Evolutionary conservation across 2,329 filamentous ascomycete genomes (phyloP).

Genomic region (Fusarium pininemorale): DNA sequence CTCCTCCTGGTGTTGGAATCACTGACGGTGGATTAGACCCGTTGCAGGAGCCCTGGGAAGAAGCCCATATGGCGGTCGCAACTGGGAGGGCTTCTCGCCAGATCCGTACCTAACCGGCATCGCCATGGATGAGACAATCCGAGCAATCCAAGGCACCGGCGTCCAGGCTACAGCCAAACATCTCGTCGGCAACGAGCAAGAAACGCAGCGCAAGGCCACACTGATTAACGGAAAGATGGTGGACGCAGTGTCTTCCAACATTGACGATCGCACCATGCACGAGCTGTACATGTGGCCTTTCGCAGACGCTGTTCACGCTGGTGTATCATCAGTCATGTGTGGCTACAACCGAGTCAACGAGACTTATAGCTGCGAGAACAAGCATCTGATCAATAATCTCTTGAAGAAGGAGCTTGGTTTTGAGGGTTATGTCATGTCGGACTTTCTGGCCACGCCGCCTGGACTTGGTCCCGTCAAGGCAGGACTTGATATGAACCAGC

Average conservation of each 20-base stretch:
- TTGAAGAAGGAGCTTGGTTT: conserved; percentile 71
- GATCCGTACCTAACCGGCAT: conserved; percentile 75
- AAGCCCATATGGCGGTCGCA: conserved; percentile 61
- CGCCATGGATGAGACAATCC: conserved; percentile 48
- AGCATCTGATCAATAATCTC: conserved; percentile 74
- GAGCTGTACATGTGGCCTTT: conserved; percentile 55
- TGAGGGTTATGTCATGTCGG: conserved; percentile 72
- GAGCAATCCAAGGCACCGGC: conserved; percentile 47
- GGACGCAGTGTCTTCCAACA: conserved; percentile 51
- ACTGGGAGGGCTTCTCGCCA: conserved; percentile 71
- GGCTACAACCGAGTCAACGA: conserved; percentile 83
- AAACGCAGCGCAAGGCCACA: conserved; percentile 44
- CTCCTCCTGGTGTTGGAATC: conserved; percentile 78
- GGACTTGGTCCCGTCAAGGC: conserved; percentile 69
- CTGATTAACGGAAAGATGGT: conserved; percentile 40
- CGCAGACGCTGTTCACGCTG: conserved; percentile 46
- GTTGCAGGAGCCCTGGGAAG: conserved; percentile 54
- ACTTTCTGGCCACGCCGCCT: conserved; percentile 74
- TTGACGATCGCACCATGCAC: conserved; percentile 68
- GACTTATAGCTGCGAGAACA: conserved; percentile 83
- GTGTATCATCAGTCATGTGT: conserved; percentile 64
- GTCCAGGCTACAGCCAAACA: conserved; percentile 52
- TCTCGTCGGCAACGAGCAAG: conserved; percentile 51
- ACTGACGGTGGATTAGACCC: conserved; percentile 71
- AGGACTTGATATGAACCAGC: conserved; percentile 76